Conservation (phyloP, 805 yeast species). For the Kodamaea lidongshanica region DNA sequence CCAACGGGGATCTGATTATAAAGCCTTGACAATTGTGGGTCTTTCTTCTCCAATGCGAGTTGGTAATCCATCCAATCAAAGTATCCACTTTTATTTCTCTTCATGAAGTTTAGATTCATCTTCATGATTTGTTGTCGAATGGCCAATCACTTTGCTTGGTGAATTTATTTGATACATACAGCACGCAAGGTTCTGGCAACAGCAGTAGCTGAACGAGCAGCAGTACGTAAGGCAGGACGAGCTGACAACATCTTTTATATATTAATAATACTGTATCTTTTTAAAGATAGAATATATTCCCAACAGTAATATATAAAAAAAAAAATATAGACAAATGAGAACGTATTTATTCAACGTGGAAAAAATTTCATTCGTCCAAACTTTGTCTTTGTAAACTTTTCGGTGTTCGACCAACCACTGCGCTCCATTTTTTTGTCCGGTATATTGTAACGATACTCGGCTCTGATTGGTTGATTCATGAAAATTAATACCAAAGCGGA, state of each 20-base stretch:
- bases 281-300: conserved; percentile 14
- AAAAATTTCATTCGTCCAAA: conserved; percentile 7
- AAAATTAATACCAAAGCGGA: too few species aligned
- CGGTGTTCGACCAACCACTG: conserved; percentile 10
- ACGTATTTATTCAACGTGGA: conserved; percentile 8
- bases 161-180: conserved; percentile 18
- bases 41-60: too few species aligned
- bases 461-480: conserved; percentile 13
- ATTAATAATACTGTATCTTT: conserved; percentile 9
- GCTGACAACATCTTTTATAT: conserved; percentile 62
- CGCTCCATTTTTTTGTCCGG: conserved; percentile 6
- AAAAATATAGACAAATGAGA: conserved; percentile 9
- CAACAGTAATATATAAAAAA: conserved; percentile 8
- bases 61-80: too few species aligned
- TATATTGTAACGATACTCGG: conserved; percentile 6
- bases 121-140: too few species aligned
- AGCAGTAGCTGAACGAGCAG: conserved; percentile 67
- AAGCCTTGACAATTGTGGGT: too few species aligned
- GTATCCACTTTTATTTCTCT: too few species aligned
- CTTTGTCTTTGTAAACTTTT: conserved; percentile 1
- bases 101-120: too few species aligned
- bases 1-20: too few species aligned
- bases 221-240: conserved; percentile 81
- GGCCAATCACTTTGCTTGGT: too few species aligned
- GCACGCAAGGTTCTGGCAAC: conserved; percentile 22